Evolutionary conservation across 306 rosid species (phyloP), one percentile per base, ranked within the genome.

Genomic region (Citrullus amarus): DNA sequence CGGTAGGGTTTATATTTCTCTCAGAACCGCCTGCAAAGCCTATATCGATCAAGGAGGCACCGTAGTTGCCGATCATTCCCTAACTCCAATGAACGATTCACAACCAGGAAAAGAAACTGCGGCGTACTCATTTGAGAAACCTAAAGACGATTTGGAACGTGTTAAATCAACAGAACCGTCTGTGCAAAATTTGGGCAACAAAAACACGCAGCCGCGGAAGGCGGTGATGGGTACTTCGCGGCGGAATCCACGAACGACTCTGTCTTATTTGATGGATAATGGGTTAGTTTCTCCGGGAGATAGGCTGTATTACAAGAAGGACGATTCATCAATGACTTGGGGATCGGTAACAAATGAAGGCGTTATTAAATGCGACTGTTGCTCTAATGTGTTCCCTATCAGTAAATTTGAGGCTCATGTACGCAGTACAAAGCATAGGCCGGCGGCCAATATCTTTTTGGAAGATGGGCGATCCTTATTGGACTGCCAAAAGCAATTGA

Each of bases 341-440:
- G 97, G 98, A 18, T 76, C 7, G 62, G 10, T 93, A 11, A 36
- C 76, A 32, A 51, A 56, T 4, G 51, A 78, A 4, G 98, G 96
- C 8, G 1, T 39, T 6, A 87, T 93, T 10, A 17, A 34, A 16
- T 93, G 96, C 77, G 87, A 87, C 28, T 93, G 98, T 53, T 93
- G 98, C 77, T 68, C 32, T 0, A 5, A 32, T 18, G 9, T 75
- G 8, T 87, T 88, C 69, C 16, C 80, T 41, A 83, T 81, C 46
- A 81, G 86, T 69, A 65, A 56, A 4, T 93, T 91, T 53, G 96
- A 91, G 83, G 85, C 67, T 36, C 98, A 93, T 62, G 88, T 86
- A 4, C 85, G 89, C 14, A 82, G 94, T 78, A 81, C 86, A 34
- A 83, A 79, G 6, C 98, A 80, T 61, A 84, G 89, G 58, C 96